Evolutionary conservation across 345 rosid species (phyloP), one percentile per base, ranked within the genome.

Genomic region (Cardamine resedifolia): DNA sequence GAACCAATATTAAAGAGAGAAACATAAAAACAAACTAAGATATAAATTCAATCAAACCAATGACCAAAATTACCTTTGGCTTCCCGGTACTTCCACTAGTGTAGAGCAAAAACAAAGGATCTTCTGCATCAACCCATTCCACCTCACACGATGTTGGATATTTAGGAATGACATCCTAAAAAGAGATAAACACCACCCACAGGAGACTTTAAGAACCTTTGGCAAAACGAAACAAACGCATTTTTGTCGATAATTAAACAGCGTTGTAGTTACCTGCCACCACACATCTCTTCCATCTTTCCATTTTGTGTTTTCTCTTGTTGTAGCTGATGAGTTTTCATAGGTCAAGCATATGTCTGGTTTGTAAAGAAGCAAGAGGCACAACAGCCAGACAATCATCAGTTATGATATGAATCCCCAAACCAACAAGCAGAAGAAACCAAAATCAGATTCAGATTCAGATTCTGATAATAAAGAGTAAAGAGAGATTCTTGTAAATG

Each of bases 111-210:
- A 91, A 95, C 66, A 90, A 81, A 44, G 98, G 93, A 88, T 91
- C 97, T 86, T 94, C 99, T 2, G 99, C 98, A 85, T 95, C 99
- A 82, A 91, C 90, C 99, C 99, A 95, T 86, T 90, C 96, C 50
- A 91, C 90, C 19, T 81, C 96, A 79, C 98, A 95, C 2, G 83
- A 81, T 12, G 90, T 86, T 63, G 97, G 89, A 82, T 83, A 95
- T 58, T 84, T 81, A 39, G 92, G 91, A 66, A 95, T 75, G 62
- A 88, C 82, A 73, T 95, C 99, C 98, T 95, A 80, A 58, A 80
- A 52, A 67, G 61, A 31, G 69, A 36, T 4, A 19, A 58, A 55
- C 75, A 72, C 76, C 75, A 53, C 61, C 52, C 48, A 58, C 39
- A 55, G 26, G 8, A 28, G 5, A 50, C 27, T 56, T 19, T 56